phyloP scores from a whole-genome alignment of 208 protist species.

The Wallacemonas sp. region DNA sequence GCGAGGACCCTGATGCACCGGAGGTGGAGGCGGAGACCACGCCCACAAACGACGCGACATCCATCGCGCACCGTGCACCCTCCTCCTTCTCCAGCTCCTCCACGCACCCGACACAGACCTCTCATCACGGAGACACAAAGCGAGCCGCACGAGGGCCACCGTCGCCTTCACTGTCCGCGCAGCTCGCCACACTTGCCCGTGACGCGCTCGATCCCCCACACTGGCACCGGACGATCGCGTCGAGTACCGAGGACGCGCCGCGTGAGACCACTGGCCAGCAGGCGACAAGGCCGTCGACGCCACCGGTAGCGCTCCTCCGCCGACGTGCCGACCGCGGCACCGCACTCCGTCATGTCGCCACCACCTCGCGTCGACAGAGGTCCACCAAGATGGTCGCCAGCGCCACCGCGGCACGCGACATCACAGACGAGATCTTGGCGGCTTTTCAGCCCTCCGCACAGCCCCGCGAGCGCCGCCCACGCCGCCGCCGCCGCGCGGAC shows the following conservation, averaged over 20 bases:
- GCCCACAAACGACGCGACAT: too few species aligned
- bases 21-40: background rate
- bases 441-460: background rate
- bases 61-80: too few species aligned
- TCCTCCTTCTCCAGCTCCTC: too few species aligned
- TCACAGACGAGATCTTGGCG: constrained; percentile 8
- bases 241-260: too few species aligned
- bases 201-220: background rate
- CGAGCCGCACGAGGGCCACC: background rate
- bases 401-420: constrained; percentile 3
- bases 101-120: background rate
- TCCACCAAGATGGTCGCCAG: too few species aligned
- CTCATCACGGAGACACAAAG: too few species aligned
- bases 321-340: too few species aligned
- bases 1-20: background rate
- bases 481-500: background rate
- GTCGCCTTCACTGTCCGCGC: constrained; percentile 13
- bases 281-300: too few species aligned
- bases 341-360: too few species aligned
- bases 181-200: constrained; percentile 16
- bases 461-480: background rate
- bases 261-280: too few species aligned
- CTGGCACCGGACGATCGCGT: background rate
- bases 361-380: too few species aligned
- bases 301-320: too few species aligned